Conservation (phyloP, 805 yeast species). For the Candida khao-thaluensis region DNA sequence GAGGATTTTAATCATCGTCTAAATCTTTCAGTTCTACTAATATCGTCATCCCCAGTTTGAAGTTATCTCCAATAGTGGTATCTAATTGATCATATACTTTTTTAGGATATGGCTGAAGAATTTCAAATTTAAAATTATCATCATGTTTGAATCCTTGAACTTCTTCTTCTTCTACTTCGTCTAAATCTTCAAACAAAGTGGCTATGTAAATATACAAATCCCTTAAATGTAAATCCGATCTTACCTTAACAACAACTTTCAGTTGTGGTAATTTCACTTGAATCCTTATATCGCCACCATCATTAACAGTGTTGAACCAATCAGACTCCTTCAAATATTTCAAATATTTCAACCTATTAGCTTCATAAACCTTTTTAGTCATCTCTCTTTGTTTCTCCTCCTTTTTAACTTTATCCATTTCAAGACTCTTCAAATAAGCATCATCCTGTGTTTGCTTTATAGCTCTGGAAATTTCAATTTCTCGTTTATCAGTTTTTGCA, state of each 20-base stretch:
- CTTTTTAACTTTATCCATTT: conserved; percentile 55
- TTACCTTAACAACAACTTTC: conserved; percentile 46
- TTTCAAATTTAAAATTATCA: conserved; percentile 31
- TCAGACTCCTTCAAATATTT: conserved; percentile 9
- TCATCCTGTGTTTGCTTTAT: conserved; percentile 43
- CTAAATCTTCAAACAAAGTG: conserved; percentile 26
- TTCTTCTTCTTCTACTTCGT: conserved; percentile 14
- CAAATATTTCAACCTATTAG: conserved; percentile 10
- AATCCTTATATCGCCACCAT: conserved; percentile 28
- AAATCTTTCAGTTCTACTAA: conserved; percentile 27
- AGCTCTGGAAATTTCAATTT: conserved; percentile 37
- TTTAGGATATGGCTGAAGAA: conserved; percentile 44
- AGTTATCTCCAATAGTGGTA: conserved; percentile 17
- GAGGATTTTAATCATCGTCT: conserved; percentile 14
- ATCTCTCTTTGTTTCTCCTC: conserved; percentile 31
- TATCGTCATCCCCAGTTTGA: conserved; percentile 37
- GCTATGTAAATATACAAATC: conserved; percentile 55
- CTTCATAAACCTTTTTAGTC: conserved; percentile 16
- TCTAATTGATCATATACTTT: conserved; percentile 21
- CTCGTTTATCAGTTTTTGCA: conserved; percentile 38
- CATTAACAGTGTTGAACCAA: conserved; percentile 13
- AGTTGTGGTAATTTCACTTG: conserved; percentile 54
- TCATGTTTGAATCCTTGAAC: conserved; percentile 23
- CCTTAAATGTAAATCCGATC: conserved; percentile 34
- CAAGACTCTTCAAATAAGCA: conserved; percentile 40